Evolutionary conservation across 495 filamentous ascomycete species (phyloP).

Genomic region (Darksidea phi): DNA sequence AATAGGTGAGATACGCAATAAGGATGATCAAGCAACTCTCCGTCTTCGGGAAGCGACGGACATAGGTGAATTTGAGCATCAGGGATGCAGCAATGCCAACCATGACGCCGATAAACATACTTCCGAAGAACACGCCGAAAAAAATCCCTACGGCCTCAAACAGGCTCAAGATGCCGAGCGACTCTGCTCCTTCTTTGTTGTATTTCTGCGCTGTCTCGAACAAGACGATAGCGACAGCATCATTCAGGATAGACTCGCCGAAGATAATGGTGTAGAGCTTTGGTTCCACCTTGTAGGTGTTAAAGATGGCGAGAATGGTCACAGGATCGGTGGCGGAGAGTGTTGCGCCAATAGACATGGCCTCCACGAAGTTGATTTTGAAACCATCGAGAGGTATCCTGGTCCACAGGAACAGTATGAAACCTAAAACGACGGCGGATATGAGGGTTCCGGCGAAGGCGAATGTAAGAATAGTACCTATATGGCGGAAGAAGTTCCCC

Average conservation of each 20-base stretch:
- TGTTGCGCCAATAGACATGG: constrained; percentile 91
- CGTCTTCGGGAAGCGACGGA: constrained; percentile 89
- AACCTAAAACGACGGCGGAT: constrained; percentile 86
- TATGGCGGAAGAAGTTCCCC: constrained; percentile 97
- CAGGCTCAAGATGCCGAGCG: constrained; percentile 69
- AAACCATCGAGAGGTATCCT: constrained; percentile 80
- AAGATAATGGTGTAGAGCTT: constrained; percentile 98
- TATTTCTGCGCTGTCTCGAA: constrained; percentile 97
- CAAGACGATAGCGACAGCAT: constrained; percentile 96
- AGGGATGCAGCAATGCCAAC: constrained; percentile 86
- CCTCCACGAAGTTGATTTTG: constrained; percentile 85
- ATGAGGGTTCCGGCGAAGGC: constrained; percentile 97
- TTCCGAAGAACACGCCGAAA: constrained; percentile 93
- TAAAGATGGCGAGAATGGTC: constrained; percentile 97
- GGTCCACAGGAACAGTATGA: constrained; percentile 85
- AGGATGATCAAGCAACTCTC: constrained; percentile 93
- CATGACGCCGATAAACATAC: constrained; percentile 79
- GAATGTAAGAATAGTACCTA: constrained; percentile 97
- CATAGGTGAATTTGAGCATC: constrained; percentile 86
- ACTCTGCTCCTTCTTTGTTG: constrained; percentile 57
- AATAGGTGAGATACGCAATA: constrained; percentile 94
- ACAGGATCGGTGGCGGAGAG: constrained; percentile 96
- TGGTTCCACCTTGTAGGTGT: constrained; percentile 97
- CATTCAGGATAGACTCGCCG: constrained; percentile 95
- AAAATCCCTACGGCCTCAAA: constrained; percentile 93